phyloP scores from a whole-genome alignment of 805 yeast species.

The Cyberlindnera subsufficiens region DNA sequence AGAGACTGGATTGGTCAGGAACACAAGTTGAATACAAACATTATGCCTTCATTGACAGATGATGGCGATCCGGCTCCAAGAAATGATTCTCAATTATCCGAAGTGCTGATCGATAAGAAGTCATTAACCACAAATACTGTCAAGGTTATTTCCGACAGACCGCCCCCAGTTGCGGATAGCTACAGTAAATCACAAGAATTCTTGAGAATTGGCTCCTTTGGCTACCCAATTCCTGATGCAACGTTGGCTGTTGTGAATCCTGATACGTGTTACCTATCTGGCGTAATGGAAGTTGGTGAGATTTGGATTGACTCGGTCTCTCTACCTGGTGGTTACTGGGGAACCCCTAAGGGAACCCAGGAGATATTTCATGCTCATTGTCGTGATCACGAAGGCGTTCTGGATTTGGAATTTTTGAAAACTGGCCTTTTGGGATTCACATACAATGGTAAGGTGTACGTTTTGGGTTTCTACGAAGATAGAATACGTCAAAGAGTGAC shows the following conservation, averaged over 20 bases:
- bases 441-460: slow-evolving; percentile 79
- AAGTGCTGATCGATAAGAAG: slow-evolving; percentile 66
- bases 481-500: slow-evolving; percentile 73
- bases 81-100: slow-evolving; percentile 38
- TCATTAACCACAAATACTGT: slow-evolving; percentile 70
- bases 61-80: slow-evolving; percentile 28
- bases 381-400: slow-evolving; percentile 59
- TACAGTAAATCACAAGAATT: slow-evolving; percentile 33
- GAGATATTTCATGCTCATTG: slow-evolving; percentile 79
- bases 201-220: slow-evolving; percentile 84
- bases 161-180: slow-evolving; percentile 43
- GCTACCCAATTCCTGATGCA: slow-evolving; percentile 91
- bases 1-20: slow-evolving; percentile 83
- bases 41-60: slow-evolving; percentile 31
- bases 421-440: slow-evolving; percentile 90
- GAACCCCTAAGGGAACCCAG: slow-evolving; percentile 57
- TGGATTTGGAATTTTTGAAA: slow-evolving; percentile 76
- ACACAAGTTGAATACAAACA: slow-evolving; percentile 51
- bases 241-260: slow-evolving; percentile 93
- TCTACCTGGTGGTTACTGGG: slow-evolving; percentile 87
- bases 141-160: slow-evolving; percentile 55
- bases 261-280: slow-evolving; percentile 71
- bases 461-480: slow-evolving; percentile 88
- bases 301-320: slow-evolving; percentile 97
- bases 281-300: slow-evolving; percentile 83